These are phyloP conservation scores for Mariannaea sp. DNA, from an alignment of 2,329 filamentous ascomycete species.

Conservation along the genomic window DNA sequence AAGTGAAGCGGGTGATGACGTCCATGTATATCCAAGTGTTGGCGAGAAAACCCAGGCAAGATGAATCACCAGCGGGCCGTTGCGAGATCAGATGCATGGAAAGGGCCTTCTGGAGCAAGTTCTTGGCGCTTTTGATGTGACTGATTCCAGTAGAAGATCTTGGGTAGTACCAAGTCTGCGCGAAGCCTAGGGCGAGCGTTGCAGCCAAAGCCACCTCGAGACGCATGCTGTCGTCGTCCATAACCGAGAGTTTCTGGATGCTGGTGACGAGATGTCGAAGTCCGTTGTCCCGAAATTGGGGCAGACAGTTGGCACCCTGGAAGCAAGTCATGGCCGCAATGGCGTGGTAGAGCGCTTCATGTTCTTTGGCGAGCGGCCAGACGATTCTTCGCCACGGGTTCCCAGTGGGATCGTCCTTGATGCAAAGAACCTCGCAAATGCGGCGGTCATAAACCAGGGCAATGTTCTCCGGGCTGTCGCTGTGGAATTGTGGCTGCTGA, in stretches of 20 bases:
- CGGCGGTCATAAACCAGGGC: conserved; percentile 18
- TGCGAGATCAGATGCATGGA: background rate
- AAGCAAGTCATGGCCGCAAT: conserved; percentile 27
- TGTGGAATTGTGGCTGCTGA: conserved; percentile 3
- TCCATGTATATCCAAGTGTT: conserved; percentile 26
- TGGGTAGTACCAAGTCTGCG: conserved; percentile 24
- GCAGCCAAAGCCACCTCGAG: conserved; percentile 15
- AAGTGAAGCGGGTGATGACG: conserved; percentile 21
- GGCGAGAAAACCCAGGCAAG: conserved; percentile 17
- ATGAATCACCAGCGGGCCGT: background rate
- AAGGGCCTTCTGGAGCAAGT: conserved; percentile 12
- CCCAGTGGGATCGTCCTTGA: conserved; percentile 14
- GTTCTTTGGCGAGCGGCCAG: conserved; percentile 22
- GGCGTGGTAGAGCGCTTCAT: conserved; percentile 22
- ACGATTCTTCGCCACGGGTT: conserved; percentile 24
- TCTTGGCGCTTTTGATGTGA: conserved; percentile 12
- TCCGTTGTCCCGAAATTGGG: conserved; percentile 14
- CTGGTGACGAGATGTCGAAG: conserved; percentile 13
- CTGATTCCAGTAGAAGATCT: conserved; percentile 19
- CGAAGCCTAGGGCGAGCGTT: conserved; percentile 17
- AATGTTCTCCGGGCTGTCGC: conserved; percentile 20
- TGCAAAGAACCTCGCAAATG: conserved; percentile 21
- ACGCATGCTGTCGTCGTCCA: background rate
- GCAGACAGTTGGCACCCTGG: conserved; percentile 13
- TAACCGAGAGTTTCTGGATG: conserved; percentile 9